phyloP scores from a whole-genome alignment of 139 green algal genomes.

The Pleodorina starrii region DNA sequence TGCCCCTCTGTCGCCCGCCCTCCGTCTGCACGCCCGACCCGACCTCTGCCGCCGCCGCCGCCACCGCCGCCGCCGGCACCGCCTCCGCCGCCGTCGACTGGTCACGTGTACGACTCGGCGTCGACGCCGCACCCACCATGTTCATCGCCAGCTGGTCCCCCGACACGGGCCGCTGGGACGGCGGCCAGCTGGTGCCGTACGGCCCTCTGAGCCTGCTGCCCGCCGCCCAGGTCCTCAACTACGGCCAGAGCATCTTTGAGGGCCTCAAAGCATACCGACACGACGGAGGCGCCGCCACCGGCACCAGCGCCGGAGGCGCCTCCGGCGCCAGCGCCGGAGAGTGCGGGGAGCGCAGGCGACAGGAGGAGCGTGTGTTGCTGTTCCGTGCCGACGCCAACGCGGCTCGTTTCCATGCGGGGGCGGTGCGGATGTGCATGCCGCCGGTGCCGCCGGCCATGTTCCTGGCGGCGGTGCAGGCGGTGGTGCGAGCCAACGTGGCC shows the following conservation, averaged over 20 bases:
- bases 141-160: constrained; percentile 75
- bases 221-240: constrained; percentile 93
- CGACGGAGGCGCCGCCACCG: constrained; percentile 72
- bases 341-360: too few relatives aligned
- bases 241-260: constrained; percentile 97
- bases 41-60: background rate
- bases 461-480: constrained; percentile 4
- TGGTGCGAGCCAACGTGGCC: constrained; percentile 3
- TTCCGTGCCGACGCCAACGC: constrained; percentile 51
- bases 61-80: background rate
- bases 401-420: constrained; percentile 24
- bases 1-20: background rate
- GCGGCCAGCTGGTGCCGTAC: constrained; percentile 83
- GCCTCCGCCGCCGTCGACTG: constrained; percentile 12
- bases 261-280: constrained; percentile 94
- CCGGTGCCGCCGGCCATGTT: constrained; percentile 31
- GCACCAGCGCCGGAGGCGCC: constrained; percentile 49
- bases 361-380: background rate
- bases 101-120: constrained; percentile 18
- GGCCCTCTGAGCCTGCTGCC: constrained; percentile 87
- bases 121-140: constrained; percentile 76
- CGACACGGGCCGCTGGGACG: constrained; percentile 61
- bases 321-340: constrained; percentile 43
- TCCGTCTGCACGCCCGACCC: background rate
- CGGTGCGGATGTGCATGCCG: constrained; percentile 46